phyloP scores from a whole-genome alignment of 1,284 basidiomycete genomes.

The Marasmius sp. region DNA sequence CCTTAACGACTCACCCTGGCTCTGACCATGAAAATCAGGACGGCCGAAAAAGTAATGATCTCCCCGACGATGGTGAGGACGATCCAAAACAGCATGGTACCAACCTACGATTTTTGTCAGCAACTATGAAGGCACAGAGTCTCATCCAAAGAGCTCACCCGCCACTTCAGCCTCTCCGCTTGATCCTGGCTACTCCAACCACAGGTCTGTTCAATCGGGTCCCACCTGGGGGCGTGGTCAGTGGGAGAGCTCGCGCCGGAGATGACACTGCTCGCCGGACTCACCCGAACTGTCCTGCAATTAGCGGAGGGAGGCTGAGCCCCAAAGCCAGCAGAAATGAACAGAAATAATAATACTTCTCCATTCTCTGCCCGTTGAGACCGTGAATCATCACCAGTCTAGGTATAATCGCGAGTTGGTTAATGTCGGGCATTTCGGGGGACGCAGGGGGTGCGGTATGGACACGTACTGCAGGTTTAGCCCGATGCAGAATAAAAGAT shows the following conservation, averaged over 20 bases:
- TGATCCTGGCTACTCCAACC: conserved; percentile 18
- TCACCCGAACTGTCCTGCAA: conserved; percentile 21
- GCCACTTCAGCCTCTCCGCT: conserved; percentile 16
- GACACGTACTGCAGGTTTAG: conserved; percentile 22
- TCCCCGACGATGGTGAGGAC: conserved; percentile 19
- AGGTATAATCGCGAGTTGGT: background rate
- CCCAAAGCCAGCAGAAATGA: conserved; percentile 15
- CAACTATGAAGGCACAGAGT: background rate
- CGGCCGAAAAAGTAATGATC: conserved; percentile 15
- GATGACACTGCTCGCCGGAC: background rate
- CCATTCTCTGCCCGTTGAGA: conserved; percentile 23
- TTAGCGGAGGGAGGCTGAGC: conserved; percentile 19
- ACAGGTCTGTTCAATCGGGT: conserved; percentile 14
- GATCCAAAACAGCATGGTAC: conserved; percentile 23
- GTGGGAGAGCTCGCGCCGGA: background rate
- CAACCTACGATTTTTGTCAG: conserved; percentile 9
- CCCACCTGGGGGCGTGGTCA: conserved; percentile 2
- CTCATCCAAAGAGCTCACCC: background rate
- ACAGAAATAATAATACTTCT: conserved; percentile 25
- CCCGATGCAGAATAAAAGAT: conserved; percentile 15
- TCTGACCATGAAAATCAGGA: conserved; percentile 16
- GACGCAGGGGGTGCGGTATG: too few relatives aligned
- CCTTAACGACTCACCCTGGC: conserved; percentile 14
- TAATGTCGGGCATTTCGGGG: too few relatives aligned
- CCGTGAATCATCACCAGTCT: conserved; percentile 24